Conservation (phyloP, 768 basidiomycete species). For the Goffeauzyma gilvescens region DNA sequence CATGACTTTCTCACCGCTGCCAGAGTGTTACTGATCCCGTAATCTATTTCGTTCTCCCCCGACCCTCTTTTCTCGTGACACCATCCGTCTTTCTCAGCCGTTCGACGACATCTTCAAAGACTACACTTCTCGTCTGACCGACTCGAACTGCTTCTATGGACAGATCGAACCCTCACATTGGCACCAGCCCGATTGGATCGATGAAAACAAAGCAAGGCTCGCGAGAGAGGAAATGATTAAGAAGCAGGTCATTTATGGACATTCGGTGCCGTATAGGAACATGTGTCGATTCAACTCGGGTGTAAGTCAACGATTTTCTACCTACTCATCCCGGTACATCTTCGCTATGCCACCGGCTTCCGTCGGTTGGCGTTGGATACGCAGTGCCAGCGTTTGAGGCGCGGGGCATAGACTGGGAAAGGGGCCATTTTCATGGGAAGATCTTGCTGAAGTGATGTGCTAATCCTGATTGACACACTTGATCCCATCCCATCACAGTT, state of each 20-base stretch:
- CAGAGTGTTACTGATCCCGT: slow-evolving; percentile 25
- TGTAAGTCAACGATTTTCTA: slow-evolving; percentile 36
- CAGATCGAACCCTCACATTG: slow-evolving; percentile 45
- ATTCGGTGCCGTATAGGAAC: slow-evolving; percentile 49
- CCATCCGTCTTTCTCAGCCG: no score
- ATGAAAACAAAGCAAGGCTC: slow-evolving; percentile 47
- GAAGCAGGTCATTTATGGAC: slow-evolving; percentile 43
- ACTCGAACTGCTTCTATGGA: slow-evolving; percentile 46
- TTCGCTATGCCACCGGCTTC: no score
- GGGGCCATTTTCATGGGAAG: no score
- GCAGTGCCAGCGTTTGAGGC: no score
- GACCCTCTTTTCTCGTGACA: no score
- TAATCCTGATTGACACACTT: neutral
- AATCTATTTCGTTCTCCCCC: neutral
- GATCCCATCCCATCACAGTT: slow-evolving; percentile 60
- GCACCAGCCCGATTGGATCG: slow-evolving; percentile 60
- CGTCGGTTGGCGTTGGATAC: no score
- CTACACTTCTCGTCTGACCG: slow-evolving; percentile 41
- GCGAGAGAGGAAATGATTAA: slow-evolving; percentile 46
- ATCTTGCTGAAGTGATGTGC: slow-evolving; percentile 1
- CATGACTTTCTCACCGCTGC: slow-evolving; percentile 24
- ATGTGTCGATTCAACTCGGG: slow-evolving; percentile 94
- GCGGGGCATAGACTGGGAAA: no score
- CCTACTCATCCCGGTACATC: no score
- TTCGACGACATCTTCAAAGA: slow-evolving; percentile 56